Percentiles rank a stretch among this genome's conserved stretches.
phyloP scores from a whole-genome alignment of 202 grass and related monocot genomes.

The Panicum virgatum region DNA sequence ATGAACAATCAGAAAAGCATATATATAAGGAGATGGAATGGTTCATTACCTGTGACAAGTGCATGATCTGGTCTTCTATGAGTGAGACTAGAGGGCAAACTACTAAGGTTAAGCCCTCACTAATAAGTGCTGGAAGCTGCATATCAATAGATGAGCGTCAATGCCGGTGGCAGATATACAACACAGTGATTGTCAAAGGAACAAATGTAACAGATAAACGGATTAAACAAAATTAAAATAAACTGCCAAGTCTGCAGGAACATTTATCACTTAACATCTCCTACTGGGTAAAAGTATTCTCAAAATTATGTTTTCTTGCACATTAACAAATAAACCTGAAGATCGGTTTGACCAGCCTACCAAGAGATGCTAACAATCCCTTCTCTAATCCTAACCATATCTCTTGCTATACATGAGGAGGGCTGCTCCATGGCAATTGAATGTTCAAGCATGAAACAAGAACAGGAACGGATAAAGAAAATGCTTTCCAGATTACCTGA shows the following conservation, averaged over 20 bases:
- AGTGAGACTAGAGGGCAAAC: slow-evolving; percentile 97
- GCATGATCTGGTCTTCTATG: slow-evolving; percentile 99
- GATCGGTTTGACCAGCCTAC: background rate
- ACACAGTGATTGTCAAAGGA: no score
- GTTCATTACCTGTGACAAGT: slow-evolving; percentile 75
- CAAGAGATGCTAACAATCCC: no score
- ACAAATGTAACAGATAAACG: background rate
- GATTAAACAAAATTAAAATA: slow-evolving; percentile 24
- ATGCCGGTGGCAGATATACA: slow-evolving; percentile 20
- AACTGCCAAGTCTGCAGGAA: slow-evolving; percentile 5
- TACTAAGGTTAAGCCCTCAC: slow-evolving; percentile 77
- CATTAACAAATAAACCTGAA: slow-evolving; percentile 12
- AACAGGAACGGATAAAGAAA: background rate
- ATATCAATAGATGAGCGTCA: slow-evolving; percentile 30
- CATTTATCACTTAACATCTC: slow-evolving; percentile 13
- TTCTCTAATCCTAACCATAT: no score
- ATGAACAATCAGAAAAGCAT: slow-evolving; percentile 23
- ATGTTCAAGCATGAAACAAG: slow-evolving; percentile 9
- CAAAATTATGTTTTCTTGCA: slow-evolving; percentile 4
- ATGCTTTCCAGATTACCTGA: slow-evolving; percentile 48
- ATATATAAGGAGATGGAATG: slow-evolving; percentile 22
- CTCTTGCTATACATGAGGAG: no score
- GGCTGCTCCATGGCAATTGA: no score
- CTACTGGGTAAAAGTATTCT: slow-evolving; percentile 9
- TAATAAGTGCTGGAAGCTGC: slow-evolving; percentile 93